These are phyloP conservation scores for Sanghuangporus weigelae DNA, from an alignment of 1,284 basidiomycete species.

Conservation along the genomic window DNA sequence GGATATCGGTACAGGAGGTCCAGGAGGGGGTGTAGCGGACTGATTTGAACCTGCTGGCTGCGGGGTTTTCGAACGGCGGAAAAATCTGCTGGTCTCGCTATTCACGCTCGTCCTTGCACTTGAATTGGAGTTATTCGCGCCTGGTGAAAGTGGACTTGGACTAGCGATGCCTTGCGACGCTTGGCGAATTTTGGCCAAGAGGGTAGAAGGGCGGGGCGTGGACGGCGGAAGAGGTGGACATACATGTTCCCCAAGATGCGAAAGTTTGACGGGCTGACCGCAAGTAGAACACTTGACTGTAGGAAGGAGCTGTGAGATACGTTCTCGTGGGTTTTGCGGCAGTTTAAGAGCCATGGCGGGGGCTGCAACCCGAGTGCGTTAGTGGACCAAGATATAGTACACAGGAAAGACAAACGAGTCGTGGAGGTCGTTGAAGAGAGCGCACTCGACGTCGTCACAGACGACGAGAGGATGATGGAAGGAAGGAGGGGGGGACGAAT, in stretches of 20 bases:
- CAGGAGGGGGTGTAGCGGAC: conserved; percentile 3
- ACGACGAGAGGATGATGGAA: conserved; percentile 2
- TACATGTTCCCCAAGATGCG: conserved; percentile 16
- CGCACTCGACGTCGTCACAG: background rate
- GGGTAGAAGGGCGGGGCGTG: conserved; percentile 11
- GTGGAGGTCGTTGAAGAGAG: background rate
- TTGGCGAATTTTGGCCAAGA: conserved; percentile 16
- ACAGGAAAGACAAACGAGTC: background rate
- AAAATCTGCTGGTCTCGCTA: background rate
- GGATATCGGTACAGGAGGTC: background rate
- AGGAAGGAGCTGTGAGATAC: conserved; percentile 75
- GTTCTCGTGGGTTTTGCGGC: conserved; percentile 20
- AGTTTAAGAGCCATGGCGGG: conserved; percentile 9
- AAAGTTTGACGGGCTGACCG: conserved; percentile 45
- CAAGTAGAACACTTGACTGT: conserved; percentile 82
- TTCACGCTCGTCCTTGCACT: background rate
- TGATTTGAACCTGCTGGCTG: conserved; percentile 5
- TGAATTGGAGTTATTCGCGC: background rate
- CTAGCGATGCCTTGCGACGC: conserved; percentile 7
- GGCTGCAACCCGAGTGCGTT: background rate
- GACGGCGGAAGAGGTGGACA: conserved; percentile 18
- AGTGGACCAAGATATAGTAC: background rate
- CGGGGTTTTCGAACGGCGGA: conserved; percentile 14
- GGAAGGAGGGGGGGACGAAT: background rate
- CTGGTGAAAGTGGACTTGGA: background rate